Conservation (phyloP, 2,329 filamentous ascomycete genomes). For the Epichloe sp. region DNA sequence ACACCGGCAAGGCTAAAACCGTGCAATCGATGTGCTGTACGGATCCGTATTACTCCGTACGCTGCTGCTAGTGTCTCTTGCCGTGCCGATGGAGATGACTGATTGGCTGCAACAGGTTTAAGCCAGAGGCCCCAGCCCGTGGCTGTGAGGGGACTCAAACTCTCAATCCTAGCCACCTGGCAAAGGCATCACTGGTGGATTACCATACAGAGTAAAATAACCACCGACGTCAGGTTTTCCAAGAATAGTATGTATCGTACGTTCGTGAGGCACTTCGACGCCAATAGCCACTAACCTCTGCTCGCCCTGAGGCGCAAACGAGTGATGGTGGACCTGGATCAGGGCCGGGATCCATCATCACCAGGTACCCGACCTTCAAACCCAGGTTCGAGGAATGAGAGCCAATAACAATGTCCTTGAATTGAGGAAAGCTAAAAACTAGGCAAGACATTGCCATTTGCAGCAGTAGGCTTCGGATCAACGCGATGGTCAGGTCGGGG, state of each 20-base stretch:
- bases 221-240: no score
- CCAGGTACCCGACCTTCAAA: background rate
- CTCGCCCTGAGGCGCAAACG: background rate
- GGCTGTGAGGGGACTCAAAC: background rate
- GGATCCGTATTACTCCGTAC: no score
- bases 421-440: background rate
- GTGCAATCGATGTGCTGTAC: background rate
- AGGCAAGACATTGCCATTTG: background rate
- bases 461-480: background rate
- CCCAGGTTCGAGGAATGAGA: background rate
- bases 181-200: background rate
- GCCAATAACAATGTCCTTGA: background rate
- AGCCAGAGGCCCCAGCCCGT: background rate
- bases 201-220: no score
- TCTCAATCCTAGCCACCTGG: background rate
- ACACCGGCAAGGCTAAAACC: conserved; percentile 2
- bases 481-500: background rate
- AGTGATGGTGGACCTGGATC: background rate
- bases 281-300: background rate
- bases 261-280: background rate
- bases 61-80: background rate
- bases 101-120: conserved; percentile 1
- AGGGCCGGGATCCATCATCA: background rate
- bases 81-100: background rate
- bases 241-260: background rate